These are phyloP conservation scores for Phytophthora kernoviae DNA, from an alignment of 352 stramenopile genomes.

Conservation along the genomic window DNA sequence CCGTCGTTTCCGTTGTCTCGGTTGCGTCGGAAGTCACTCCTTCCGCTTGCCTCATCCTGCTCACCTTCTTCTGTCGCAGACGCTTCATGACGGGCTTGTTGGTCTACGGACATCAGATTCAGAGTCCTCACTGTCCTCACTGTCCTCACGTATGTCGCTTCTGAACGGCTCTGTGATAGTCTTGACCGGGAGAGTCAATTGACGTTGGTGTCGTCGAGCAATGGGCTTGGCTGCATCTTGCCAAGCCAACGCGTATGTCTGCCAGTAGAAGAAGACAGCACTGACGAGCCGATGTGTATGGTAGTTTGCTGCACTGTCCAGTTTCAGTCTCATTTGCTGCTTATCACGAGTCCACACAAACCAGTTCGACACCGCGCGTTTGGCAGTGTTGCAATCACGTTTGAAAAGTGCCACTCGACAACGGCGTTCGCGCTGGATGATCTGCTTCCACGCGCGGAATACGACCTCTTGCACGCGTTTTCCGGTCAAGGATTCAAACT, in stretches of 20 bases:
- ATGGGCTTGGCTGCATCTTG: slow-evolving; percentile 43
- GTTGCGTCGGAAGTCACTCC: background rate
- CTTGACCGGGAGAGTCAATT: background rate
- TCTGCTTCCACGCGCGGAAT: slow-evolving; percentile 24
- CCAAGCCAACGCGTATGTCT: slow-evolving; percentile 78
- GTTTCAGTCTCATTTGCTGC: slow-evolving; percentile 15
- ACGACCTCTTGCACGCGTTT: slow-evolving; percentile 24
- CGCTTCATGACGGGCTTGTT: slow-evolving; percentile 66
- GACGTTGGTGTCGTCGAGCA: slow-evolving; percentile 2
- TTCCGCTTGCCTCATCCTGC: slow-evolving; percentile 3
- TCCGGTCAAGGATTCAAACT: slow-evolving; percentile 35
- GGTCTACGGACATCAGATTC: slow-evolving; percentile 34
- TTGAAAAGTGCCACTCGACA: slow-evolving; percentile 8
- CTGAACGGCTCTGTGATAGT: background rate
- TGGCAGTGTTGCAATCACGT: slow-evolving; percentile 3
- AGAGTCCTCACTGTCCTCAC: slow-evolving; percentile 20
- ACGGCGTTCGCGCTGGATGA: slow-evolving; percentile 9
- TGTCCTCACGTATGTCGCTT: background rate
- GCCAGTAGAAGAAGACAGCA: slow-evolving; percentile 70
- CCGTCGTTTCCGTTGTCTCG: background rate
- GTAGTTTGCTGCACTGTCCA: slow-evolving; percentile 31
- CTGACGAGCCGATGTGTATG: slow-evolving; percentile 36
- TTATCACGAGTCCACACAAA: background rate
- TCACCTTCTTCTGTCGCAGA: slow-evolving; percentile 32
- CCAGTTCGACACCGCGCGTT: slow-evolving; percentile 20